These are phyloP conservation scores for Beauveria varroae DNA, from an alignment of 2,329 filamentous ascomycete genomes.

Conservation along the genomic window DNA sequence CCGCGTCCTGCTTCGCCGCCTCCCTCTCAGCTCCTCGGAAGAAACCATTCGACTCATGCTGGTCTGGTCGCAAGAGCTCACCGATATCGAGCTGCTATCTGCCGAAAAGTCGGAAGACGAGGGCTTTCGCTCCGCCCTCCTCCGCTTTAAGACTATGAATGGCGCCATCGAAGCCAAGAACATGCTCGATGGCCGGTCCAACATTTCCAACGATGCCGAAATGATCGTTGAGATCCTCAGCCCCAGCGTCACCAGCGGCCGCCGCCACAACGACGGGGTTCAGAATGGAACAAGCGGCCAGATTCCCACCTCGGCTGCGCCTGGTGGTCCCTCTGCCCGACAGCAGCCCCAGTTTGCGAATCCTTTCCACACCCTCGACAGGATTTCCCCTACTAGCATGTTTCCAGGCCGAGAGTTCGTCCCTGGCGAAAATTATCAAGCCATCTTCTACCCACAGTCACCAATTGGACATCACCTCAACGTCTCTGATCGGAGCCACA, in stretches of 20 bases:
- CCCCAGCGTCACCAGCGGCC: conserved; percentile 27
- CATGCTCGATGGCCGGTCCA: conserved; percentile 49
- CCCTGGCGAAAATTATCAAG: conserved; percentile 50
- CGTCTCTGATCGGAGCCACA: conserved; percentile 44
- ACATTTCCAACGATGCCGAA: conserved; percentile 41
- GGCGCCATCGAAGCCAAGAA: conserved; percentile 50
- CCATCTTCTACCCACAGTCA: conserved; percentile 64
- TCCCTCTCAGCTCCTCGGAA: conserved; percentile 47
- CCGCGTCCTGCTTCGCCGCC: conserved; percentile 44
- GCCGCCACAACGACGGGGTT: conserved; percentile 17
- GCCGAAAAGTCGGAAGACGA: conserved; percentile 41
- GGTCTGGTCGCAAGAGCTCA: conserved; percentile 49
- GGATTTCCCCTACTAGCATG: conserved; percentile 50
- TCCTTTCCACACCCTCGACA: conserved; percentile 52
- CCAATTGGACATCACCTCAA: conserved; percentile 61
- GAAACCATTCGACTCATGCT: conserved; percentile 50
- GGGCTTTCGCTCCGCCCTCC: conserved; percentile 43
- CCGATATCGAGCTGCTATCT: conserved; percentile 43
- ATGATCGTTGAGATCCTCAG: conserved; percentile 52
- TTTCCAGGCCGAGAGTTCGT: conserved; percentile 50
- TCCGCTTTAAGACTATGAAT: conserved; percentile 44
- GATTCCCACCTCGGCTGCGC: conserved; percentile 30
- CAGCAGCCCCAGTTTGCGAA: conserved; percentile 54
- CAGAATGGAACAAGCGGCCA: conserved; percentile 17
- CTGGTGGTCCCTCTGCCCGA: conserved; percentile 29